Conservation (phyloP, 306 rosid genomes). For the Quercus suber region DNA sequence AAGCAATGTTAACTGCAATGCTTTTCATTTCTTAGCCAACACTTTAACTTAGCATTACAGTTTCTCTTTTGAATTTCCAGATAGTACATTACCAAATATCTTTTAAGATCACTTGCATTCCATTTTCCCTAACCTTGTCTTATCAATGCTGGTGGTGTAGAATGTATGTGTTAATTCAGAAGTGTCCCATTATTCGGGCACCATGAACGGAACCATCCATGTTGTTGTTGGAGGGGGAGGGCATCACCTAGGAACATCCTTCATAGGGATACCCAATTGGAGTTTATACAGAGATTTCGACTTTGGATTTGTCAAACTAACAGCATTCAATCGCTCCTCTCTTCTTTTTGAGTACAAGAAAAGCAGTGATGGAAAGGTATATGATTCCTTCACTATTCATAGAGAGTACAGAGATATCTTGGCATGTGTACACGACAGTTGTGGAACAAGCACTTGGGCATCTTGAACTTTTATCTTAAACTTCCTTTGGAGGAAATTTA, state of each 20-base stretch:
- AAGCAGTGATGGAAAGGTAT: slow-evolving; percentile 66
- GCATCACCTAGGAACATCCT: slow-evolving; percentile 48
- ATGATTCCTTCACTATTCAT: slow-evolving; percentile 67
- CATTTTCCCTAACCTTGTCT: neutral
- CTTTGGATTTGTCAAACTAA: slow-evolving; percentile 75
- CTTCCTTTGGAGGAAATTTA: neutral
- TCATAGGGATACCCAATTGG: slow-evolving; percentile 53
- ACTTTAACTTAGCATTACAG: neutral
- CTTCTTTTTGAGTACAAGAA: slow-evolving; percentile 76
- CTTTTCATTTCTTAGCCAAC: neutral
- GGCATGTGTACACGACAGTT: slow-evolving; percentile 77
- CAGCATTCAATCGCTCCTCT: slow-evolving; percentile 72
- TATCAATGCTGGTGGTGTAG: slow-evolving; percentile 39
- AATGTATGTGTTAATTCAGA: slow-evolving; percentile 62
- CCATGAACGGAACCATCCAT: slow-evolving; percentile 72
- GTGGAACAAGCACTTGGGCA: slow-evolving; percentile 56
- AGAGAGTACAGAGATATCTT: slow-evolving; percentile 74
- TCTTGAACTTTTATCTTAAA: slow-evolving; percentile 19
- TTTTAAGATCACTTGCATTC: neutral
- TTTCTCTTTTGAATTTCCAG: neutral
- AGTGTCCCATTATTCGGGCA: slow-evolving; percentile 51
- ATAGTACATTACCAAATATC: neutral
- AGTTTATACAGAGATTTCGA: slow-evolving; percentile 69
- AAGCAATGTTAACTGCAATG: no score
- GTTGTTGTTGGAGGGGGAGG: slow-evolving; percentile 87